Evolutionary conservation across 495 filamentous ascomycete genomes (phyloP), one percentile per base, ranked within the genome.

Genomic region (Lepidopterella palustris): DNA sequence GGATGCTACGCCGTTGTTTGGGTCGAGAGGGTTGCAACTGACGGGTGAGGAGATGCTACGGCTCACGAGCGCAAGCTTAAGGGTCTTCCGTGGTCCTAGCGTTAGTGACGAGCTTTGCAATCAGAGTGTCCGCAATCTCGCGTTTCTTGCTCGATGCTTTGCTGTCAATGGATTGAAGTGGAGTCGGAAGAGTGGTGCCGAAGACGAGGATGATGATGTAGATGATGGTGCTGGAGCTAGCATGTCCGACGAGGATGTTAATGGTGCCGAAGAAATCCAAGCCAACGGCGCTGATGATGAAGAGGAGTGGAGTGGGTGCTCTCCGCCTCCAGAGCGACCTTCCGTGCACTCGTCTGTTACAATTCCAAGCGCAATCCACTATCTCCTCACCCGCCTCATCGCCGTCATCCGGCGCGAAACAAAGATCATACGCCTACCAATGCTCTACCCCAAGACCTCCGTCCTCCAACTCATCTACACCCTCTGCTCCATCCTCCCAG

Each of bases 341-440:
- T n/a, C n/a, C n/a, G n/a, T n/a, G n/a, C n/a, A n/a, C n/a, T n/a
- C n/a, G n/a, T n/a, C n/a, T n/a, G n/a, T n/a, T n/a, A 20, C 18
- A 3, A 71, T 58, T 1, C 48, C 45, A 35, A 65, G 79, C 5
- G 84, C 82, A n/a, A 75, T 95, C 35, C 75, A 79, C 47, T 89
- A 87, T 69, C 78, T 98, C 56, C 84, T 95, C 63, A 77, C 77
- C 52, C 85, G 88, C 71, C 79, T 92, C 3, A 85, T 87, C 0
- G 81, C 80, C 58, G 82, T 96, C 50, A 76, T 97, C 31, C 84
- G 95, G 26, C 83, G 85, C 31, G 93, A 97, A 65, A 79, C 84
- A 2, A 61, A 64, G 29, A 57, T 61, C 29, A 64, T 60, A 48
- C 53, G 57, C 20, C 57, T 61, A 27, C 40, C 49, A 5, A 56